Evolutionary conservation across 1,284 basidiomycete genomes (phyloP).

Genomic region (Trichosporon sp.): DNA sequence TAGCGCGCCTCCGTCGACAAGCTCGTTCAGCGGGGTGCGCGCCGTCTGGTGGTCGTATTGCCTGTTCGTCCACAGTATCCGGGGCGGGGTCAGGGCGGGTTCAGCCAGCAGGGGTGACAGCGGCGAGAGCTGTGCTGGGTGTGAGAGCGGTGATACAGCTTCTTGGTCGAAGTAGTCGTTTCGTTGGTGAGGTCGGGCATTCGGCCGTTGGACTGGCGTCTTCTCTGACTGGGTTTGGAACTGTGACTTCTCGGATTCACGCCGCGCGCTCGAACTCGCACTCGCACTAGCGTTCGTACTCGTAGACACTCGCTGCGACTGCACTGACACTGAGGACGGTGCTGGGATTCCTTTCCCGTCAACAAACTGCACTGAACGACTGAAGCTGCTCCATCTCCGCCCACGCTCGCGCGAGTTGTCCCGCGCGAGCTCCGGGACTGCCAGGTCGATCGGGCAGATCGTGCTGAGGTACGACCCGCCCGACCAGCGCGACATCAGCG

Average conservation of each 20-base stretch:
- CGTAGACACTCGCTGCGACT: not conserved
- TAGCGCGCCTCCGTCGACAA: too few relatives aligned
- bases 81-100: not conserved
- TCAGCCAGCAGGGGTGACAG: too few relatives aligned
- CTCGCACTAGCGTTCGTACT: not conserved
- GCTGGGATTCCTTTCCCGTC: not conserved
- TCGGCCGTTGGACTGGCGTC: not conserved
- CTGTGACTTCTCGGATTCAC: not conserved
- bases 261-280: not conserved
- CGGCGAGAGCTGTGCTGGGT: not conserved
- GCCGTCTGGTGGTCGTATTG: slow-evolving; percentile 36
- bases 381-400: not conserved
- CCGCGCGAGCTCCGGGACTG: not conserved
- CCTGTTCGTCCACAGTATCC: slow-evolving; percentile 40
- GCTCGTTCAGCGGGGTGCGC: slow-evolving; percentile 34
- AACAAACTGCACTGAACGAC: not conserved
- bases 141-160: not conserved
- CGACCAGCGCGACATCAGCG: slow-evolving; percentile 2
- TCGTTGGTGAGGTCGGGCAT: not conserved
- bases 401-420: not conserved
- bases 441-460: not conserved
- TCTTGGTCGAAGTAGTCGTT: slow-evolving; percentile 9
- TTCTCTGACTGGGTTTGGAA: not conserved
- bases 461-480: not conserved
- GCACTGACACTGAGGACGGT: not conserved